Evolutionary conservation across 257 asterid species (phyloP), one percentile per base, ranked within the genome.

Genomic region (Gardenia jasminoides): DNA sequence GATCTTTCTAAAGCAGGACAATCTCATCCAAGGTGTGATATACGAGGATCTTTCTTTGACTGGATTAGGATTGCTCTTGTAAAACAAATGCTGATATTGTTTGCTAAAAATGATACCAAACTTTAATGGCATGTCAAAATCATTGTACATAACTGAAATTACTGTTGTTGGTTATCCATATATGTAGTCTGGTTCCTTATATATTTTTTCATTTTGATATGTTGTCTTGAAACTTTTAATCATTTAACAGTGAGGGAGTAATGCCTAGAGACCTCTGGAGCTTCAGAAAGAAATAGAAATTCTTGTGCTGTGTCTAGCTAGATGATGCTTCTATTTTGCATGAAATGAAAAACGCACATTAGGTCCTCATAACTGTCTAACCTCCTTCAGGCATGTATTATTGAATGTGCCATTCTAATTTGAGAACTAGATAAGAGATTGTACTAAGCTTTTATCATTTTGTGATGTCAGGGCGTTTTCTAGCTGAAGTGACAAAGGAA

Each of bases 1-100:
- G 85, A 93, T 93, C 66, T 93, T 93, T 80, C 91, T 93, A 83
- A 93, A 93, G 91, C 98, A 93, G 82, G 98, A 93, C 83, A 93
- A 93, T 80, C 98, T 93, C 65, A 91, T 92, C 82, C 97, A 92
- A 90, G 97, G 96, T 93, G 78, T 83, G 91, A 83, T 78, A 69
- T 79, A 47, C 66, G 54, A 73, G 50, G 78, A 82, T 41, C 12
- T 28, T n/a, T 46, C 48, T 7, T 46, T 46, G 48, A 6, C 48
- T 10, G 12, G 48, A 46, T 46, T 46, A 7, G 48, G 12, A 46
- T 46, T 70, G 74, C 74, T 17, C 59, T 41, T 44, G 11, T 17
- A 70, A n/a, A 70, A 46, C 61, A 44, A n/a, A 47, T 48, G 28
- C 39, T 43, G 4, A 43, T 24, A 24, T 70, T 16, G 24, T 31